Conservation (phyloP, 768 basidiomycete genomes). For the Amanita thiersii region DNA sequence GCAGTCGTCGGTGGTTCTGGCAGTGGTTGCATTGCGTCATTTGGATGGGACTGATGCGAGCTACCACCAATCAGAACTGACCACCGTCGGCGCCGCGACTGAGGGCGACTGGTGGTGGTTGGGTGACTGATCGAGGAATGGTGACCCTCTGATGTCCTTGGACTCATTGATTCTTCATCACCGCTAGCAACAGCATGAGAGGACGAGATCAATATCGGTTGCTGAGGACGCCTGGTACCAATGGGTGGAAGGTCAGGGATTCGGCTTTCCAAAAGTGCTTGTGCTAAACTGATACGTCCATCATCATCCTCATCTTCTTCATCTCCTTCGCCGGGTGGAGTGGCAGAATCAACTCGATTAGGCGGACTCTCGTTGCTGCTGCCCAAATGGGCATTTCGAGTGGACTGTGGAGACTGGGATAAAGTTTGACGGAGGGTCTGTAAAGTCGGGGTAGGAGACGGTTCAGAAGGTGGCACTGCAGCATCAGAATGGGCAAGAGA, state of each 20-base stretch:
- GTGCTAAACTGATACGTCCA: slow-evolving; percentile 63
- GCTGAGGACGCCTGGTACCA: slow-evolving; percentile 57
- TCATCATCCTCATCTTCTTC: slow-evolving; percentile 56
- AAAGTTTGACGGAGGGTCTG: slow-evolving; percentile 61
- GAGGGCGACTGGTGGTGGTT: slow-evolving; percentile 23
- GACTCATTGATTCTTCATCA: slow-evolving; percentile 39
- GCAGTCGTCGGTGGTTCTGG: slow-evolving; percentile 15
- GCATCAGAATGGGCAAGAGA: slow-evolving; percentile 29
- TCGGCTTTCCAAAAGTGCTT: slow-evolving; percentile 74
- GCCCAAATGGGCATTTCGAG: background rate
- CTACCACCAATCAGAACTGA: slow-evolving; percentile 46
- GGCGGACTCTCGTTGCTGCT: slow-evolving; percentile 10
- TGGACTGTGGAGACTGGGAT: slow-evolving; percentile 33
- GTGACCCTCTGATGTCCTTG: slow-evolving; percentile 38
- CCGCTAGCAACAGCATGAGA: slow-evolving; percentile 26
- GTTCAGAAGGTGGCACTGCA: slow-evolving; percentile 31
- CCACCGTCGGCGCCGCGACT: slow-evolving; percentile 58
- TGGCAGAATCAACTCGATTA: slow-evolving; percentile 23
- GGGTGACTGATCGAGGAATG: slow-evolving; percentile 19
- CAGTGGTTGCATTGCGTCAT: slow-evolving; percentile 18
- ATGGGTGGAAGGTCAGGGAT: slow-evolving; percentile 66
- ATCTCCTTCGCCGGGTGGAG: slow-evolving; percentile 37
- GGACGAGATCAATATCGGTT: slow-evolving; percentile 56
- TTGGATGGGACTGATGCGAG: background rate
- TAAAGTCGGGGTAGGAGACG: slow-evolving; percentile 57